Evolutionary conservation across 306 rosid species (phyloP).

Genomic region (Hippophae tibetana): DNA sequence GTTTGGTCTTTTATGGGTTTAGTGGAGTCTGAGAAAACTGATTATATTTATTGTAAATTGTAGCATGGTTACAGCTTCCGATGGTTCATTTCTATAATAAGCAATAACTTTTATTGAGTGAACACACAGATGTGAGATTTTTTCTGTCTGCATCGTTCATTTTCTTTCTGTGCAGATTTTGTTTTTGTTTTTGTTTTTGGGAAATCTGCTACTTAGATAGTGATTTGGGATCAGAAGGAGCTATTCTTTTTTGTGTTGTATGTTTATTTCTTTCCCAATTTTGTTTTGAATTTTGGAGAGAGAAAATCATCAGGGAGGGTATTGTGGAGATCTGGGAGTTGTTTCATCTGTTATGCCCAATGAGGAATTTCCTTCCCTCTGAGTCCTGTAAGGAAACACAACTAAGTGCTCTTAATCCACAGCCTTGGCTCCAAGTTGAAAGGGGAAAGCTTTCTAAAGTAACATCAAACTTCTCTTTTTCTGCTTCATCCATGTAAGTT

Average conservation of each 20-base stretch:
- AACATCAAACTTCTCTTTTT: conserved; percentile 38
- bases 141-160: not conserved
- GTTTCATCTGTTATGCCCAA: conserved; percentile 57
- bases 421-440: conserved; percentile 95
- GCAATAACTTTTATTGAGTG: not conserved
- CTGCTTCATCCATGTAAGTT: conserved; percentile 64
- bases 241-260: conserved; percentile 9
- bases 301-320: conserved; percentile 30
- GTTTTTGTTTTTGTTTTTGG: conserved; percentile 10
- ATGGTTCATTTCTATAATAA: conserved; percentile 5
- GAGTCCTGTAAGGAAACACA: conserved; percentile 68
- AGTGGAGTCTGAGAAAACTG: conserved; percentile 4
- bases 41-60: conserved; percentile 5
- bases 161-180: conserved; percentile 12
- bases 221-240: conserved; percentile 28
- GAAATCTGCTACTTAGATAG: conserved; percentile 17
- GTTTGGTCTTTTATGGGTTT: conserved; percentile 20
- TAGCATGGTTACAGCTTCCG: conserved; percentile 5
- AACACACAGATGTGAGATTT: conserved; percentile 2
- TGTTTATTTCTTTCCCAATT: conserved; percentile 10
- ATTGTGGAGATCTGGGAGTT: conserved; percentile 84
- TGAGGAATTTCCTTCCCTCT: conserved; percentile 76
- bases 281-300: conserved; percentile 30
- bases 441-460: conserved; percentile 73
- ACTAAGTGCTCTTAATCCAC: conserved; percentile 68